Evolutionary conservation across 1,139 yeast species (phyloP).

Genomic region (Kurtzmaniella quercitrusa): DNA sequence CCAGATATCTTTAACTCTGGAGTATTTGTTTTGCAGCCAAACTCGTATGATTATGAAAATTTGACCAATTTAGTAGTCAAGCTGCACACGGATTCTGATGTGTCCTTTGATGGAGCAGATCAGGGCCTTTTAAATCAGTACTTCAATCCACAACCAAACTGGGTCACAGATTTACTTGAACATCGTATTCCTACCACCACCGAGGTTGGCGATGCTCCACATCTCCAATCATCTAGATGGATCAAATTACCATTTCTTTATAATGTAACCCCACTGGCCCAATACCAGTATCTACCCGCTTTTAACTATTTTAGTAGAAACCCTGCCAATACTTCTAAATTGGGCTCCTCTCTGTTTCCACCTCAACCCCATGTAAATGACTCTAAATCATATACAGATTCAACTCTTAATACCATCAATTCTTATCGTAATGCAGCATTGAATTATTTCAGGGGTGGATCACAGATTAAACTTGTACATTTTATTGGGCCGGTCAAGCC

Average conservation of each 20-base stretch:
- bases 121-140: slow-evolving; percentile 87
- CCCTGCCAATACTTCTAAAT: neutral
- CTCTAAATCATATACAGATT: slow-evolving; percentile 4
- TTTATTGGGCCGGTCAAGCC: slow-evolving; percentile 83
- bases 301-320: slow-evolving; percentile 46
- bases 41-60: slow-evolving; percentile 36
- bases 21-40: slow-evolving; percentile 66
- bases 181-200: slow-evolving; percentile 1
- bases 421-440: slow-evolving; percentile 25
- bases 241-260: slow-evolving; percentile 69
- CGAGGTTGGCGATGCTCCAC: slow-evolving; percentile 8
- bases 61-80: slow-evolving; percentile 34
- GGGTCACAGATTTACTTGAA: slow-evolving; percentile 26
- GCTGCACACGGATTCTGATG: slow-evolving; percentile 22
- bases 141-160: slow-evolving; percentile 50
- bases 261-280: slow-evolving; percentile 81
- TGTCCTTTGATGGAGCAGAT: slow-evolving; percentile 90
- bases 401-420: slow-evolving; percentile 15
- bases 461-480: slow-evolving; percentile 60
- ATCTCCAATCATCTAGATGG: slow-evolving; percentile 44
- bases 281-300: slow-evolving; percentile 85
- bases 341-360: neutral
- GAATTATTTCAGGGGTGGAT: slow-evolving; percentile 16
- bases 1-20: slow-evolving; percentile 96
- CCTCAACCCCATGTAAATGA: neutral